phyloP scores from a whole-genome alignment of 2,329 filamentous ascomycete genomes.

The Lecanicillium sp. region DNA sequence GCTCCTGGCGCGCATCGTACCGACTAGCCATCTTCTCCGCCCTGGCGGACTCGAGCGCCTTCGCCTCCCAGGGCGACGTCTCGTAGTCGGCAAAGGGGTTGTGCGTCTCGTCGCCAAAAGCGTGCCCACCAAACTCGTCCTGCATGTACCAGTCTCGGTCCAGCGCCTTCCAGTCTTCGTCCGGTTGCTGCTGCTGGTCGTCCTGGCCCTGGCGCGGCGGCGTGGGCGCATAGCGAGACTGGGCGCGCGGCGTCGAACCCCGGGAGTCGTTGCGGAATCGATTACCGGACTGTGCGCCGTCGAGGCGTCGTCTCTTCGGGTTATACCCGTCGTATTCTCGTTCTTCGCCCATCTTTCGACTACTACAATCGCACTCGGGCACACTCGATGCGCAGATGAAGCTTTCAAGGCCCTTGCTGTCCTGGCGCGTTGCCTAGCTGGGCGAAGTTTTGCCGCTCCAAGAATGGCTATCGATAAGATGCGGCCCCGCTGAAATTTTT shows the following conservation, averaged over 20 bases:
- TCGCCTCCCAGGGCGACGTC: slow-evolving; percentile 64
- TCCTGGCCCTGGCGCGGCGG: slow-evolving; percentile 24
- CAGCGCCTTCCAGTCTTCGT: slow-evolving; percentile 67
- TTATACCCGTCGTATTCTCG: slow-evolving; percentile 33
- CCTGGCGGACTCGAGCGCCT: slow-evolving; percentile 71
- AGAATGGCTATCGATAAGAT: slow-evolving; percentile 12
- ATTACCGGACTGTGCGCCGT: slow-evolving; percentile 24
- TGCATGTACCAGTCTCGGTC: slow-evolving; percentile 92
- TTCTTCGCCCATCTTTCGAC: slow-evolving; percentile 30
- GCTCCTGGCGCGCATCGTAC: slow-evolving; percentile 63
- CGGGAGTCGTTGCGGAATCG: slow-evolving; percentile 29
- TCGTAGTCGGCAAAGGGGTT: slow-evolving; percentile 81
- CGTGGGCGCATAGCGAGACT: slow-evolving; percentile 38
- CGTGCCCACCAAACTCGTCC: slow-evolving; percentile 74
- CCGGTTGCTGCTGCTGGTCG: slow-evolving; percentile 54
- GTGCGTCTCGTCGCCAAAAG: slow-evolving; percentile 85
- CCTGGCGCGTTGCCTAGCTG: not conserved
- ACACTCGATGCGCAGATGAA: too few relatives aligned
- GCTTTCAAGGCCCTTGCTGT: too few relatives aligned
- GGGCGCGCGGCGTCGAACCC: slow-evolving; percentile 28
- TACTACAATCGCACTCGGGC: too few relatives aligned
- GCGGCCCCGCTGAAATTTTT: slow-evolving; percentile 15
- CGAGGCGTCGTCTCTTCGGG: slow-evolving; percentile 33
- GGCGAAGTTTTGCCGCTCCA: slow-evolving; percentile 15
- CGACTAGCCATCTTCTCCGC: slow-evolving; percentile 74